phyloP scores from a whole-genome alignment of 163 green algal genomes.

The Scenedesmus sp. region DNA sequence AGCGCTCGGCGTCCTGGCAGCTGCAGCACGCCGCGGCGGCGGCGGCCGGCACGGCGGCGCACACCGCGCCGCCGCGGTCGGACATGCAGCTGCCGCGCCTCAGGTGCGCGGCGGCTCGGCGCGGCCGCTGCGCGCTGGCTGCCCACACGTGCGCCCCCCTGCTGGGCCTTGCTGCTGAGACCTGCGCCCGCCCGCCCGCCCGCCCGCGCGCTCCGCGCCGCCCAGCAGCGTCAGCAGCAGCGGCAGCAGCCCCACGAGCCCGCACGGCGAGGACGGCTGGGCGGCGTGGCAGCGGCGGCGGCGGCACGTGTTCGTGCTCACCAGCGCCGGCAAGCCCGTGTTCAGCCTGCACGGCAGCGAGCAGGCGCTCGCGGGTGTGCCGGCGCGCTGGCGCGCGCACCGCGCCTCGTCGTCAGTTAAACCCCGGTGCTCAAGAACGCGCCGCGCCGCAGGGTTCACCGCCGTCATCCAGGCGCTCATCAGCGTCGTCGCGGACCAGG shows the following conservation, averaged over 20 bases:
- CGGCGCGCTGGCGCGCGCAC: background rate
- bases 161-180: too few relatives aligned
- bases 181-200: too few relatives aligned
- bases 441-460: conserved; percentile 37
- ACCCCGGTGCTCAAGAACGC: too few relatives aligned
- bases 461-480: conserved; percentile 53
- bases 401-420: too few relatives aligned
- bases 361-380: conserved; percentile 66
- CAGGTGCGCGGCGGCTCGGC: background rate
- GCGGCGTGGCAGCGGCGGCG: conserved; percentile 54
- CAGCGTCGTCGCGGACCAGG: conserved; percentile 71
- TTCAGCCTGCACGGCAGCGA: conserved; percentile 76
- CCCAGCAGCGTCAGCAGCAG: too few relatives aligned
- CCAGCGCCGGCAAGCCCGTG: conserved; percentile 83
- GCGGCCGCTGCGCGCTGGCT: too few relatives aligned
- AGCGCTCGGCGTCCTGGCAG: conserved; percentile 18
- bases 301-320: conserved; percentile 86
- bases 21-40: conserved; percentile 23
- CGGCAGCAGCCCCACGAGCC: background rate
- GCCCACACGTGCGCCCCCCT: too few relatives aligned
- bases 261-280: conserved; percentile 24
- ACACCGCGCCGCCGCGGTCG: background rate
- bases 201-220: too few relatives aligned
- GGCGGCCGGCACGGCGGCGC: conserved; percentile 21
- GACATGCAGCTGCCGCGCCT: conserved; percentile 1